phyloP scores from a whole-genome alignment of 2,329 filamentous ascomycete species.

The Colletotrichum camelliae region DNA sequence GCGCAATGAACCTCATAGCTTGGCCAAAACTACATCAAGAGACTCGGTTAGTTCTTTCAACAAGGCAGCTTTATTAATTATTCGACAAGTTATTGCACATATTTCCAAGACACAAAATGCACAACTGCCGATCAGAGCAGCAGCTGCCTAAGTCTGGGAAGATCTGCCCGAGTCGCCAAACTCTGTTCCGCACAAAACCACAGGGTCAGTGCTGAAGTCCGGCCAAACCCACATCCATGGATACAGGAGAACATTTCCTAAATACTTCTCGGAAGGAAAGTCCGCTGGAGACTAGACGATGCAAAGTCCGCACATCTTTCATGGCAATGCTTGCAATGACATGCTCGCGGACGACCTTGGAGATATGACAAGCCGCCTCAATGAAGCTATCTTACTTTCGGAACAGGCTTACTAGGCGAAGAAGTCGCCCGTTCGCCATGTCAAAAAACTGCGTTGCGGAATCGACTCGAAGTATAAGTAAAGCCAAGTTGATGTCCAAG shows the following conservation, averaged over 20 bases:
- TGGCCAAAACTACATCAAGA: fast-evolving
- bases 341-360: neutral
- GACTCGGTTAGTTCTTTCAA: too few species aligned
- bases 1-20: fast-evolving
- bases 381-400: neutral
- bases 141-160: neutral
- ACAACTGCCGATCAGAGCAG: neutral
- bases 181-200: neutral
- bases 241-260: neutral
- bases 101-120: neutral
- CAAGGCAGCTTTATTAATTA: neutral
- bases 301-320: neutral
- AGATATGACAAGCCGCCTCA: neutral
- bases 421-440: too few species aligned
- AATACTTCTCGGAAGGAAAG: neutral
- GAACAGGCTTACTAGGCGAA: neutral
- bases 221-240: neutral
- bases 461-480: neutral
- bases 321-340: neutral
- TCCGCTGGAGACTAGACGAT: neutral
- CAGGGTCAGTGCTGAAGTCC: neutral
- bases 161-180: neutral
- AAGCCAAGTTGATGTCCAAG: neutral
- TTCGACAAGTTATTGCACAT: neutral
- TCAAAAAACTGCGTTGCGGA: too few species aligned